phyloP scores from a whole-genome alignment of 495 filamentous ascomycete genomes.

The Penicillium ucsense region DNA sequence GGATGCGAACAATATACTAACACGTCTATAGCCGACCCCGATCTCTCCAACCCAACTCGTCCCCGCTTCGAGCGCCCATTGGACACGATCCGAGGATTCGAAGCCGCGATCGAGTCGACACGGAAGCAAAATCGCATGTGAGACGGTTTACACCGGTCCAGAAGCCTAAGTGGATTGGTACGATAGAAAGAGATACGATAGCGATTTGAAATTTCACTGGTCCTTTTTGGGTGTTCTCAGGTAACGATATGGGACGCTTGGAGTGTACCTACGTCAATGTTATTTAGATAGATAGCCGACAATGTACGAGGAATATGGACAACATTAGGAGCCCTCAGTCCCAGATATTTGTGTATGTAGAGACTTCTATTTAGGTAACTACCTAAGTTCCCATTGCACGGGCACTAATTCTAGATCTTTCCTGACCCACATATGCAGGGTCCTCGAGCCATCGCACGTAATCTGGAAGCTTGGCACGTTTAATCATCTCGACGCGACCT shows the following conservation, averaged over 20 bases:
- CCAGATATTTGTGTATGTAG: too few species aligned
- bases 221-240: too few species aligned
- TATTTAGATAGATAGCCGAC: too few species aligned
- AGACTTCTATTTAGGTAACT: too few species aligned
- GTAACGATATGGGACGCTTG: too few species aligned
- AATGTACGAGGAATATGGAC: too few species aligned
- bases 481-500: not conserved
- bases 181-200: conserved; percentile 7
- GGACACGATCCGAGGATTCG: conserved; percentile 86
- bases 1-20: conserved; percentile 19
- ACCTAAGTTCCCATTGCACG: too few species aligned
- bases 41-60: conserved; percentile 57
- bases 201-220: not conserved
- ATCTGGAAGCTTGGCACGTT: conserved; percentile 2
- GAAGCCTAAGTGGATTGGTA: not conserved
- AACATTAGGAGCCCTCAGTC: too few species aligned
- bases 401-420: too few species aligned
- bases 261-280: too few species aligned
- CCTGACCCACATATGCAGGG: not conserved
- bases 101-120: conserved; percentile 71
- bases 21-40: conserved; percentile 25
- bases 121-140: conserved; percentile 19
- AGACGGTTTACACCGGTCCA: not conserved
- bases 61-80: conserved; percentile 80
- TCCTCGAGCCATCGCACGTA: not conserved